These are phyloP conservation scores for Allodekkera sacchari DNA, from an alignment of 805 yeast genomes.

Conservation along the genomic window DNA sequence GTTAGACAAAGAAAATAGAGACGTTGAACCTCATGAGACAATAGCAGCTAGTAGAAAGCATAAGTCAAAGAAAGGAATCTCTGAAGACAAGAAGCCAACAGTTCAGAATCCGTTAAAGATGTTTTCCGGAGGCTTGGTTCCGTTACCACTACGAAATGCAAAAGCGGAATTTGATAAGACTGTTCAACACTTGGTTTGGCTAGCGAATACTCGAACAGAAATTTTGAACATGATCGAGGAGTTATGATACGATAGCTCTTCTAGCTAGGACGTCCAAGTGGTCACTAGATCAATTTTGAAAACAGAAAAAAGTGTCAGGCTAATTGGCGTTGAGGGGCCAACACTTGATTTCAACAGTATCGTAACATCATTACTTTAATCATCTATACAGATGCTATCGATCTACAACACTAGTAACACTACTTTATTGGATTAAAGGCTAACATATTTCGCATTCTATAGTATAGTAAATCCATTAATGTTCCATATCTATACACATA, in stretches of 20 bases:
- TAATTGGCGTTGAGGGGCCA: background rate
- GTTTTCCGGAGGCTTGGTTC: slow-evolving; percentile 22
- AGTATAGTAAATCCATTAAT: no score
- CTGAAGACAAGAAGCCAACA: slow-evolving; percentile 1
- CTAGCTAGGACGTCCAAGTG: background rate
- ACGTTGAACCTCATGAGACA: background rate
- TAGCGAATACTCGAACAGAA: slow-evolving; percentile 7
- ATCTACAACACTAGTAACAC: no score
- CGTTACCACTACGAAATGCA: slow-evolving; percentile 12
- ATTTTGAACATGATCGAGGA: slow-evolving; percentile 5
- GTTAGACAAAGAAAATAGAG: background rate
- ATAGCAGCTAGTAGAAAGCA: slow-evolving; percentile 1
- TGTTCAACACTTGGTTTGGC: slow-evolving; percentile 7
- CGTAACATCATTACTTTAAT: no score
- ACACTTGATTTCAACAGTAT: background rate
- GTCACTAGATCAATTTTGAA: background rate
- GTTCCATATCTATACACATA: slow-evolving; percentile 1
- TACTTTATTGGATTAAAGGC: no score
- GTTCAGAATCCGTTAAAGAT: slow-evolving; percentile 15
- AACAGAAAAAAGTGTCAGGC: slow-evolving; percentile 1
- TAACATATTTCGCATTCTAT: no score
- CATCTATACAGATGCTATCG: no score
- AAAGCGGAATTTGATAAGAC: slow-evolving; percentile 9
- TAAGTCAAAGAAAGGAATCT: background rate
- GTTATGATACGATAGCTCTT: slow-evolving; percentile 1